Evolutionary conservation across 2,329 filamentous ascomycete genomes (phyloP).

Genomic region (Phyllosticta citribraziliensis): DNA sequence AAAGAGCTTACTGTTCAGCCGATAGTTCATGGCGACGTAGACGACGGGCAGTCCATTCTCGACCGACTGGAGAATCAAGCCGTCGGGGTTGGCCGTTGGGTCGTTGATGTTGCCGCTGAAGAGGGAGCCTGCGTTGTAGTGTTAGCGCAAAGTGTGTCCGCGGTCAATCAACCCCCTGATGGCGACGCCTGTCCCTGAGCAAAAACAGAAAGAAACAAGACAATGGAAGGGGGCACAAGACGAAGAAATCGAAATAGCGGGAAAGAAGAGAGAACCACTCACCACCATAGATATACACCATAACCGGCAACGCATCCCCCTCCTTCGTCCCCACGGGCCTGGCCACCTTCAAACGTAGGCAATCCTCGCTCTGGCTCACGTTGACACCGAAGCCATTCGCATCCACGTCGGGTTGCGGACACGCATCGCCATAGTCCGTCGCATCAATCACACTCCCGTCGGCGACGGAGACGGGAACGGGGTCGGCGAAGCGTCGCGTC

Average conservation of each 20-base stretch:
- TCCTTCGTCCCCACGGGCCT: constrained; percentile 37
- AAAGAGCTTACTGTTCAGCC: constrained; percentile 20
- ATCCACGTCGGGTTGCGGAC: constrained; percentile 32
- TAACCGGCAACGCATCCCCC: constrained; percentile 40
- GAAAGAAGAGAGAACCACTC: constrained; percentile 26
- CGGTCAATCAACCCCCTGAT: no score
- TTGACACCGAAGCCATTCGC: constrained; percentile 24
- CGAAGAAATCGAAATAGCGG: no score
- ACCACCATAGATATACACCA: constrained; percentile 49
- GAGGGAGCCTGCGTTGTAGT: constrained; percentile 14
- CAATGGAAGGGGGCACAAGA: no score
- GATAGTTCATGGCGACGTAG: constrained; percentile 27
- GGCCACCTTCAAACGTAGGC: constrained; percentile 51
- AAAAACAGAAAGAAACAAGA: neutral
- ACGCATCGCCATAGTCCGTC: constrained; percentile 33
- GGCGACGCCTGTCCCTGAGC: no score
- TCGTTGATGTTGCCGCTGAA: constrained; percentile 24
- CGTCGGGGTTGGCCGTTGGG: constrained; percentile 29
- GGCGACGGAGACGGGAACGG: constrained; percentile 20
- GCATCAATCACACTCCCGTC: constrained; percentile 30
- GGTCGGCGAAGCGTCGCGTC: constrained; percentile 38
- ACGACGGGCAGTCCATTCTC: constrained; percentile 32
- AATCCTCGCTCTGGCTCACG: constrained; percentile 41
- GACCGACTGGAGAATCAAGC: constrained; percentile 37
- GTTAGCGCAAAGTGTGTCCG: neutral